Percentiles rank a stretch among this genome's conserved stretches.
phyloP scores from a whole-genome alignment of 192 early-diverging fungal species.

The Coemansia sp. region DNA sequence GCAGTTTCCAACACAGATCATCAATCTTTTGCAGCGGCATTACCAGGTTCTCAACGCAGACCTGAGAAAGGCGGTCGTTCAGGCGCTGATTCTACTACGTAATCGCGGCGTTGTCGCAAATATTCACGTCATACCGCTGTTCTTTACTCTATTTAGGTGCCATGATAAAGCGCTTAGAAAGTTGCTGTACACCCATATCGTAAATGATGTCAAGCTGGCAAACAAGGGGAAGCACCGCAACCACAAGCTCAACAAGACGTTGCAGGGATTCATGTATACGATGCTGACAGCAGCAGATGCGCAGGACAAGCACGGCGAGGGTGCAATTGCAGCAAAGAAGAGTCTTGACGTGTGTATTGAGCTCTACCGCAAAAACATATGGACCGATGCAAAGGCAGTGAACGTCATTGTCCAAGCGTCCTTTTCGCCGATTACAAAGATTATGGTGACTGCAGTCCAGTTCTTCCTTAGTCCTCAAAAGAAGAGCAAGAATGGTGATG shows the following conservation, averaged over 20 bases:
- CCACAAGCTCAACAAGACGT: constrained; percentile 96
- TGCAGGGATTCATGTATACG: constrained; percentile 98
- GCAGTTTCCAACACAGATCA: constrained; percentile 81
- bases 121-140: constrained; percentile 75
- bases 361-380: constrained; percentile 94
- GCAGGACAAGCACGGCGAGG: constrained; percentile 66
- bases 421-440: constrained; percentile 88
- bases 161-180: constrained; percentile 90
- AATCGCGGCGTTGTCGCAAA: constrained; percentile 81
- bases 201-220: constrained; percentile 91
- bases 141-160: constrained; percentile 95
- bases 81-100: constrained; percentile 85
- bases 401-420: constrained; percentile 98
- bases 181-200: constrained; percentile 90
- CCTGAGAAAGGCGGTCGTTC: constrained; percentile 84
- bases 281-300: constrained; percentile 78
- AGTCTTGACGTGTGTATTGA: constrained; percentile 98
- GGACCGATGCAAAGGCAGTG: constrained; percentile 98
- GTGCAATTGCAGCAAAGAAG: constrained; percentile 92
- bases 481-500: constrained; percentile 65
- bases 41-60: constrained; percentile 81
- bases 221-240: constrained; percentile 90
- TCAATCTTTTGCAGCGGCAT: constrained; percentile 79
- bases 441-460: constrained; percentile 88
- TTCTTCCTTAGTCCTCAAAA: constrained; percentile 87